Evolutionary conservation across 1,284 basidiomycete species (phyloP).

Genomic region (Ceratobasidium sp.): DNA sequence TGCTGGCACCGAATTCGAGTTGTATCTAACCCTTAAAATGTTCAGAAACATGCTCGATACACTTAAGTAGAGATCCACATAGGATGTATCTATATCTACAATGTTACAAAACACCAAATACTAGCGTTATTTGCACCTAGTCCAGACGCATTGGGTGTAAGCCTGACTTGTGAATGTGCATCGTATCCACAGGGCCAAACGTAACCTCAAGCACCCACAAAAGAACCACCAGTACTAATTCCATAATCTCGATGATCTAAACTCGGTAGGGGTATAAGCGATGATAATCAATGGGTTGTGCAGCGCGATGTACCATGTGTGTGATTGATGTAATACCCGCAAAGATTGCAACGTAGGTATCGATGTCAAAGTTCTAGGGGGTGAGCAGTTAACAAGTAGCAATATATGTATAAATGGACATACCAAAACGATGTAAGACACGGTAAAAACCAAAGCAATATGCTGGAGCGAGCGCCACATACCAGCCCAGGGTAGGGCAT

Average conservation of each 20-base stretch:
- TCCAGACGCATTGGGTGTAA: too few species aligned
- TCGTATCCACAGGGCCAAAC: not conserved
- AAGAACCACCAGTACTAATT: not conserved
- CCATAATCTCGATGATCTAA: not conserved
- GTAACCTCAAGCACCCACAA: not conserved
- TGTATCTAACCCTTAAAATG: not conserved
- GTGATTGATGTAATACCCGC: not conserved
- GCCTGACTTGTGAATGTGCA: not conserved
- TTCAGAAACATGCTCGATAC: constrained; percentile 9
- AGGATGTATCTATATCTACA: too few species aligned
- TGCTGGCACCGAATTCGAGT: not conserved
- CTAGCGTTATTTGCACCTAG: too few species aligned
- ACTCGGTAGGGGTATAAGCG: not conserved
- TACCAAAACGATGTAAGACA: not conserved
- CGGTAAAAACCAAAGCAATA: not conserved
- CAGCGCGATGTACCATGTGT: not conserved
- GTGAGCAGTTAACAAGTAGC: not conserved
- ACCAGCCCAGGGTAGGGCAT: not conserved
- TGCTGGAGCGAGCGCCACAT: not conserved
- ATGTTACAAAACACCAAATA: too few species aligned
- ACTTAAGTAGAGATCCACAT: not conserved
- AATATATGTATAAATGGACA: not conserved
- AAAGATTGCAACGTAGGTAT: not conserved
- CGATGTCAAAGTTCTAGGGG: not conserved
- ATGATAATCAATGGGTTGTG: not conserved